Evolutionary conservation across 495 filamentous ascomycete genomes (phyloP).

Genomic region (Peziza echinospora): DNA sequence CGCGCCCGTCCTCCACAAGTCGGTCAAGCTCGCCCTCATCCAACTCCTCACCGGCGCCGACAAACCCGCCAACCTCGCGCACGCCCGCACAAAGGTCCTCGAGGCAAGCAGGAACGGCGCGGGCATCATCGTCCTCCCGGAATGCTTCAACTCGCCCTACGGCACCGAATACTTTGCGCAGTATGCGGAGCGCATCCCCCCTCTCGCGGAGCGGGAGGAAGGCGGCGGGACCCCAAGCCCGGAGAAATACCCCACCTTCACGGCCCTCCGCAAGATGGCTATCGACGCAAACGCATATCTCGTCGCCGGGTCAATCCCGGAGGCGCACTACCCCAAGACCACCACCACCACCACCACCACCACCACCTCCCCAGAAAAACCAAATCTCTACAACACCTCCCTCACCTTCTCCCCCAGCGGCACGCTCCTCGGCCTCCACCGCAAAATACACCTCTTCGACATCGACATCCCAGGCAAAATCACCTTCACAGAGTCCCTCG

Average conservation of each 20-base stretch:
- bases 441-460: constrained; percentile 97
- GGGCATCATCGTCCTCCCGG: constrained; percentile 46
- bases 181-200: constrained; percentile 74
- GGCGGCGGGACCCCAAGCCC: constrained; percentile 20
- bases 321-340: constrained; percentile 23
- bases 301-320: constrained; percentile 83
- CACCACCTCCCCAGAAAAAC: constrained; percentile 5
- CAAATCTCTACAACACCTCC: constrained; percentile 63
- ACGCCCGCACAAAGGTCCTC: constrained; percentile 60
- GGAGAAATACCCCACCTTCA: constrained; percentile 56
- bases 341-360: constrained; percentile 16
- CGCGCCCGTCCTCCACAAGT: constrained; percentile 33
- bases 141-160: constrained; percentile 98
- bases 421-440: constrained; percentile 57
- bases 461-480: constrained; percentile 95
- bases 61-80: constrained; percentile 64
- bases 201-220: constrained; percentile 36
- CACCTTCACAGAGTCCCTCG: constrained; percentile 71
- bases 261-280: constrained; percentile 61
- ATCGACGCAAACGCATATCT: constrained; percentile 54
- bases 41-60: constrained; percentile 60
- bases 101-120: constrained; percentile 59
- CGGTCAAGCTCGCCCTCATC: constrained; percentile 60
- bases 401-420: constrained; percentile 64
- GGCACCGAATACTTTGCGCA: constrained; percentile 74